Evolutionary conservation across 495 filamentous ascomycete species (phyloP), one percentile per base, ranked within the genome.

Genomic region (Hyaloscypha finlandica): DNA sequence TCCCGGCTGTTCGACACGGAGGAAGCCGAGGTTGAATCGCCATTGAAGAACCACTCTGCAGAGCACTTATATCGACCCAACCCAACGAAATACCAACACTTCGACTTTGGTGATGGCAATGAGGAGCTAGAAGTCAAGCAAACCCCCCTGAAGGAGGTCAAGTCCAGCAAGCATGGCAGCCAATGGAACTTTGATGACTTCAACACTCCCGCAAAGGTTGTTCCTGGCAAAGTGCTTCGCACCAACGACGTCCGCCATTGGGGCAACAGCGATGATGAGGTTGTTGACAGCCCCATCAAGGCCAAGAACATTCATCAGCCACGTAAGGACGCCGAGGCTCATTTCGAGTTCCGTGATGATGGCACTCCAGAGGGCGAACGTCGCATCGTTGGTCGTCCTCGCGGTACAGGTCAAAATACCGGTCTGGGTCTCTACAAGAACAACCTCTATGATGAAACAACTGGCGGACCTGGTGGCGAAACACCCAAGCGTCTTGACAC

Each of bases 171-270:
- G 77, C 85, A 91, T 73, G 77, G 77, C 32, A 84, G 84, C 52
- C 85, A 90, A 60, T 97, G 93, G 93, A 87, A 87, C 54, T 97
- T 97, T 77, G 89, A 91, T 54, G 92, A 96, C 76, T 94, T 94
- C 71, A 77, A 78, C 22, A 94, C 93, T 4, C 94, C 95, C 0
- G 81, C 89, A 68, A 97, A 96, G 78, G 68, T 80, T 30, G 73
- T 77, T 33, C 77, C 80, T 5, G 72, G 65, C 51, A 81, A 81
- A 57, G 71, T 74, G 4, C 71, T 86, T 65, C 83, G 87, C 64
- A 81, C 81, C 32, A 84, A 86, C 56, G 82, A 88, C 64, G 78
- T 87, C 20, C 84, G 88, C 45, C 88, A 93, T 73, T 96, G 88
- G 75, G 90, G 87, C 77, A 86, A 82, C 69, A 92, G 89, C 33